Evolutionary conservation across 345 rosid species (phyloP).

Genomic region (Lenwebbia sp.): DNA sequence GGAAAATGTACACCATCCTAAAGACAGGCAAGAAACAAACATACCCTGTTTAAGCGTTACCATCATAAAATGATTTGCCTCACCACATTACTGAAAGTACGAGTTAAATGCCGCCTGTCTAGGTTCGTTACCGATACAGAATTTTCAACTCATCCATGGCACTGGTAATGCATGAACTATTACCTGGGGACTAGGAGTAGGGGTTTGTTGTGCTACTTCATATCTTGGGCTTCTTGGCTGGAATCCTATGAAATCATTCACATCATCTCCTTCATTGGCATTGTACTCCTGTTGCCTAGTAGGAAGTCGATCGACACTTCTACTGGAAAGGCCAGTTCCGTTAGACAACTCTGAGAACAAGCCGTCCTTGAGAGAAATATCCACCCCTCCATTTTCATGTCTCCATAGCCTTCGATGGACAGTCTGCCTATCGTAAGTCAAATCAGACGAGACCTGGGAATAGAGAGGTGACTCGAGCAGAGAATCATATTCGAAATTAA

Average conservation of each 20-base stretch:
- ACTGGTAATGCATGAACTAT: background rate
- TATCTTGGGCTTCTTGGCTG: slow-evolving; percentile 31
- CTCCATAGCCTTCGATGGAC: slow-evolving; percentile 60
- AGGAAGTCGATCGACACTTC: slow-evolving; percentile 13
- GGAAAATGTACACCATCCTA: background rate
- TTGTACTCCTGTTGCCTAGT: slow-evolving; percentile 15
- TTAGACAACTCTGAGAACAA: slow-evolving; percentile 42
- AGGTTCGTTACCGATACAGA: background rate
- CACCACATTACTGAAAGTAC: background rate
- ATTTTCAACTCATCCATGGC: background rate
- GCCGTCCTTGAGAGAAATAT: slow-evolving; percentile 66
- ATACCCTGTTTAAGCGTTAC: background rate
- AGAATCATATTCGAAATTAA: slow-evolving; percentile 44
- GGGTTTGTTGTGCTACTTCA: slow-evolving; percentile 20
- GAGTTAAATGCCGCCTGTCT: background rate
- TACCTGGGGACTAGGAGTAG: slow-evolving; percentile 73
- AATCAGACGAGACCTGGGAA: slow-evolving; percentile 21
- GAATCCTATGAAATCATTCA: slow-evolving; percentile 43
- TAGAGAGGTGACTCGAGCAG: slow-evolving; percentile 52
- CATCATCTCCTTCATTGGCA: slow-evolving; percentile 14
- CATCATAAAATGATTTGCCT: background rate
- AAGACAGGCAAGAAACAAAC: background rate
- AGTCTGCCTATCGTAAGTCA: slow-evolving; percentile 39
- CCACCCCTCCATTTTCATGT: slow-evolving; percentile 42
- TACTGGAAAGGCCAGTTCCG: slow-evolving; percentile 23